phyloP scores from a whole-genome alignment of 768 basidiomycete genomes.

The Boletus edulis region DNA sequence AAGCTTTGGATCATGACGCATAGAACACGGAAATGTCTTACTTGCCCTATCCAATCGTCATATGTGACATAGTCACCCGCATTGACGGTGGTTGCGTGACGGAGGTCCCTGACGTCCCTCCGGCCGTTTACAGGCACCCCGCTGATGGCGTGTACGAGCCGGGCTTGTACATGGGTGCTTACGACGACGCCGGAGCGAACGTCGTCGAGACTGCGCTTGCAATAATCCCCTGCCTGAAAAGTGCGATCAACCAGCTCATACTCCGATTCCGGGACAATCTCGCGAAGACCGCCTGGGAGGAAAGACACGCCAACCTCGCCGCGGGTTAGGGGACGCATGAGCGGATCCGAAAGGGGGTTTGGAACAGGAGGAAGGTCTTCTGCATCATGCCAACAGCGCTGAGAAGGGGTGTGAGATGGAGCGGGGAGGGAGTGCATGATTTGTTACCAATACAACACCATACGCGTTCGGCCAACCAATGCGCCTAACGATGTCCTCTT shows the following conservation, averaged over 20 bases:
- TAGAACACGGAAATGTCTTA: slow-evolving; percentile 34
- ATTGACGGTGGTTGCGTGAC: slow-evolving; percentile 57
- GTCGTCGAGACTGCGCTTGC: slow-evolving; percentile 76
- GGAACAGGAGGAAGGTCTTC: slow-evolving; percentile 58
- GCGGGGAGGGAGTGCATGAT: not conserved
- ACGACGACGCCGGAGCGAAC: slow-evolving; percentile 74
- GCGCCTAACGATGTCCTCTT: slow-evolving; percentile 63
- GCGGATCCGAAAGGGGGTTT: slow-evolving; percentile 53
- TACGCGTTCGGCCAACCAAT: slow-evolving; percentile 39
- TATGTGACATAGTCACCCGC: slow-evolving; percentile 80
- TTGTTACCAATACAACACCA: slow-evolving; percentile 66
- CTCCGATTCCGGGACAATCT: slow-evolving; percentile 69
- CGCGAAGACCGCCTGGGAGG: slow-evolving; percentile 50
- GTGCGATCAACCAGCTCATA: slow-evolving; percentile 72
- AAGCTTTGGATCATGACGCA: slow-evolving; percentile 6
- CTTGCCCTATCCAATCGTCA: slow-evolving; percentile 90
- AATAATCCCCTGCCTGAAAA: slow-evolving; percentile 76
- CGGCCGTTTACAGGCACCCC: slow-evolving; percentile 58
- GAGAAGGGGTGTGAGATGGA: slow-evolving; percentile 10
- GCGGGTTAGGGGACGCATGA: slow-evolving; percentile 69
- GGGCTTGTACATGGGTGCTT: slow-evolving; percentile 58
- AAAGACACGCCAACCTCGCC: slow-evolving; percentile 86
- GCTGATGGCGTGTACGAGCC: slow-evolving; percentile 73
- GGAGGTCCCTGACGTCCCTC: slow-evolving; percentile 58
- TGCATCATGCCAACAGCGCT: slow-evolving; percentile 90